Percentiles rank a stretch among this genome's conserved stretches.
phyloP scores from a whole-genome alignment of 2,329 filamentous ascomycete species.

The Trichoderma polysporum region DNA sequence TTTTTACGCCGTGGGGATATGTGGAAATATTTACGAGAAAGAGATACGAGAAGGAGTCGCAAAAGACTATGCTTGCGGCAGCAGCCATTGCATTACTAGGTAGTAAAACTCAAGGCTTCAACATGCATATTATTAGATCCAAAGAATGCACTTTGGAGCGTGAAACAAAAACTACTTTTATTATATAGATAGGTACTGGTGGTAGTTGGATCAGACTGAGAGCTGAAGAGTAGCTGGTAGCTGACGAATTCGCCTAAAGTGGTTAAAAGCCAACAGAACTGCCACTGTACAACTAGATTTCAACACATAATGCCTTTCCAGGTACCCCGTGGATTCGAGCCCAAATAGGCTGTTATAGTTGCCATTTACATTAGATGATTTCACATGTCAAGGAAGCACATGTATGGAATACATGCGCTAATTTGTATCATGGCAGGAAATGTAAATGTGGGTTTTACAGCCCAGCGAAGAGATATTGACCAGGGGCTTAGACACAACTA shows the following conservation, averaged over 20 bases:
- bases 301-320: neutral
- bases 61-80: too few species aligned
- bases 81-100: too few species aligned
- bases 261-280: neutral
- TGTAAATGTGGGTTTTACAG: neutral
- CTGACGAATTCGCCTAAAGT: neutral
- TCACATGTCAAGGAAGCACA: slow-evolving; percentile 4
- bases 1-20: too few species aligned
- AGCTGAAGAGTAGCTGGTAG: neutral
- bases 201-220: neutral
- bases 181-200: too few species aligned
- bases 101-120: too few species aligned
- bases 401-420: neutral
- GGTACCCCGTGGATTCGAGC: neutral
- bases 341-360: neutral
- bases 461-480: neutral
- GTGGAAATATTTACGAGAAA: too few species aligned
- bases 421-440: neutral
- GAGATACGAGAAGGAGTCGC: too few species aligned
- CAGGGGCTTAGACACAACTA: neutral
- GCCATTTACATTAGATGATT: neutral
- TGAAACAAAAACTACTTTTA: too few species aligned
- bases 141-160: neutral
- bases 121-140: neutral
- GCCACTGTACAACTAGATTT: neutral